Evolutionary conservation across 2,329 filamentous ascomycete species (phyloP).

Genomic region (Magnaporthiopsis incrustans): DNA sequence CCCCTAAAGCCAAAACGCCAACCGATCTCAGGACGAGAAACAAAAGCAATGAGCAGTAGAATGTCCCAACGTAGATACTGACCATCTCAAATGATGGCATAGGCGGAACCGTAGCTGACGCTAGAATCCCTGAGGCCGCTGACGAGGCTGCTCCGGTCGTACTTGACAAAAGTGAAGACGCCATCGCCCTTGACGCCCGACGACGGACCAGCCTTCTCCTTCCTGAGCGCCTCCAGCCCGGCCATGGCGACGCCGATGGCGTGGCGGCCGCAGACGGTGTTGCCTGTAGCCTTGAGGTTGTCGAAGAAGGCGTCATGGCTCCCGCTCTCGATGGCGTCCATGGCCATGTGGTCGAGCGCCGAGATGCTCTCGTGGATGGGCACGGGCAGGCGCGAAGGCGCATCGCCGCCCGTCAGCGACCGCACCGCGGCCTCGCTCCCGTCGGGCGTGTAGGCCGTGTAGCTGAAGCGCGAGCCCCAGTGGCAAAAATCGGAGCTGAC

Average conservation of each 20-base stretch:
- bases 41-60: neutral
- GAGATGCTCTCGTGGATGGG: conserved; percentile 80
- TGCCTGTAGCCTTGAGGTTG: conserved; percentile 63
- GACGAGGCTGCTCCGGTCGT: conserved; percentile 77
- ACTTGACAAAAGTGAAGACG: conserved; percentile 72
- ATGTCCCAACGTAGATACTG: neutral
- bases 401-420: conserved; percentile 28
- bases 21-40: neutral
- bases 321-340: conserved; percentile 76
- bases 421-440: conserved; percentile 32
- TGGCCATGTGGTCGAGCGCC: conserved; percentile 69
- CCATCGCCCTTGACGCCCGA: conserved; percentile 30
- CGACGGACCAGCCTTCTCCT: conserved; percentile 21
- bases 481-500: conserved; percentile 96
- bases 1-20: neutral
- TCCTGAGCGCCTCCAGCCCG: conserved; percentile 59
- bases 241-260: conserved; percentile 93
- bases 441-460: conserved; percentile 64
- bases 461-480: conserved; percentile 80
- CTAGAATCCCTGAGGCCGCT: conserved; percentile 64
- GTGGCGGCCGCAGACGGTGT: conserved; percentile 91
- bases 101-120: conserved; percentile 92
- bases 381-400: conserved; percentile 12
- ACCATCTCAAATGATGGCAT: conserved; percentile 56
- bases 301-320: conserved; percentile 61